These are phyloP conservation scores for Botrytis fabae DNA, from an alignment of 2,329 filamentous ascomycete genomes.

Conservation along the genomic window DNA sequence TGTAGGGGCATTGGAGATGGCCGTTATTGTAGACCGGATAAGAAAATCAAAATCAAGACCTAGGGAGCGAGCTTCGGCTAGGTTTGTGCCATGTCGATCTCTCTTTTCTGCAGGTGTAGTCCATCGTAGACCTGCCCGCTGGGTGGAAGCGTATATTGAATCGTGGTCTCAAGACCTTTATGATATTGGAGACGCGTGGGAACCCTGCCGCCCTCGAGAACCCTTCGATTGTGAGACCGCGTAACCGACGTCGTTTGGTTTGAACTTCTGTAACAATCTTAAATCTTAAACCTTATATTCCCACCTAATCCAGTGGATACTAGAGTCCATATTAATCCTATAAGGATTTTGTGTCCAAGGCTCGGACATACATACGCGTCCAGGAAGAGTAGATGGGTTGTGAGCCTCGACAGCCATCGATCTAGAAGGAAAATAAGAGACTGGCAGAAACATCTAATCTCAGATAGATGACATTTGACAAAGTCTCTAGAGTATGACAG, in stretches of 20 bases:
- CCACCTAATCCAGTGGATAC: neutral
- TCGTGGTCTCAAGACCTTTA: neutral
- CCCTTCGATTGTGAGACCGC: neutral
- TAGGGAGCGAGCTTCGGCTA: neutral
- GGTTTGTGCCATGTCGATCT: neutral
- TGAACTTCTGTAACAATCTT: neutral
- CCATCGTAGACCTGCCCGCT: neutral
- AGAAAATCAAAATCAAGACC: neutral
- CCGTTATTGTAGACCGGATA: neutral
- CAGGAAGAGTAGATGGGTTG: neutral
- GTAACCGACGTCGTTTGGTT: neutral
- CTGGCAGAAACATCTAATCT: neutral
- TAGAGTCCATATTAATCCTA: neutral
- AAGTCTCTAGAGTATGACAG: neutral
- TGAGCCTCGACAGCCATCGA: neutral
- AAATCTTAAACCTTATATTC: conserved; percentile 1
- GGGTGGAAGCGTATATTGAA: neutral
- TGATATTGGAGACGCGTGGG: neutral
- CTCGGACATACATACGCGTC: neutral
- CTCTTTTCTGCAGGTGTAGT: neutral
- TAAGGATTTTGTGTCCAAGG: neutral
- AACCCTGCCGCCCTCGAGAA: neutral
- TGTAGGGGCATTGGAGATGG: neutral
- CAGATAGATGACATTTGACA: neutral
- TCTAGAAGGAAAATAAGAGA: neutral